These are phyloP conservation scores for Gillenia trifoliata DNA, from an alignment of 306 rosid genomes.

Conservation along the genomic window DNA sequence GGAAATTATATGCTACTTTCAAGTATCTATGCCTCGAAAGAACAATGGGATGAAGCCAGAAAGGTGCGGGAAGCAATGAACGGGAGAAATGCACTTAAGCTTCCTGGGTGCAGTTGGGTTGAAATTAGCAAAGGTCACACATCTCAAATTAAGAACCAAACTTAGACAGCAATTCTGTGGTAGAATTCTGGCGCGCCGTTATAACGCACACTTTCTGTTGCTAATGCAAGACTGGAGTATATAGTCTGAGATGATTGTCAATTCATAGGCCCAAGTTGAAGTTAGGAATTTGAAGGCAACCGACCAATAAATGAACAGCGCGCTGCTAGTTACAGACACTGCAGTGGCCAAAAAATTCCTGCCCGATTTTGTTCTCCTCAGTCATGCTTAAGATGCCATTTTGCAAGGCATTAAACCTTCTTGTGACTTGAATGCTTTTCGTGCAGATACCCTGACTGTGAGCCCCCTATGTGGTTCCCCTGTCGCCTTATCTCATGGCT, in stretches of 20 bases:
- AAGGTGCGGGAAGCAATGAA: slow-evolving; percentile 15
- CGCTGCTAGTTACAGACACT: no score
- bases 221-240: background rate
- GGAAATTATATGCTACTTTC: slow-evolving; percentile 25
- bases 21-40: slow-evolving; percentile 10
- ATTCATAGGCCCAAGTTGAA: background rate
- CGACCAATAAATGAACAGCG: background rate
- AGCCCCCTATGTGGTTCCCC: background rate
- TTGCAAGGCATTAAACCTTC: background rate
- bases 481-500: background rate
- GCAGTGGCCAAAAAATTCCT: no score
- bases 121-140: slow-evolving; percentile 10
- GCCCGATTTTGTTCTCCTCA: background rate
- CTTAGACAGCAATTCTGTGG: background rate
- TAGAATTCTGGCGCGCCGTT: background rate
- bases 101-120: slow-evolving; percentile 23
- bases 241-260: background rate
- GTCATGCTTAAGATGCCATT: background rate
- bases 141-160: background rate
- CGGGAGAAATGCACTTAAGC: background rate
- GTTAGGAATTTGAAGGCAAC: background rate
- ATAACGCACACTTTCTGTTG: background rate
- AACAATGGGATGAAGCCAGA: slow-evolving; percentile 16
- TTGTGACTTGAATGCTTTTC: background rate
- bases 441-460: background rate